phyloP scores from a whole-genome alignment of 352 stramenopile genomes.

The Phytopythium kandeliae region DNA sequence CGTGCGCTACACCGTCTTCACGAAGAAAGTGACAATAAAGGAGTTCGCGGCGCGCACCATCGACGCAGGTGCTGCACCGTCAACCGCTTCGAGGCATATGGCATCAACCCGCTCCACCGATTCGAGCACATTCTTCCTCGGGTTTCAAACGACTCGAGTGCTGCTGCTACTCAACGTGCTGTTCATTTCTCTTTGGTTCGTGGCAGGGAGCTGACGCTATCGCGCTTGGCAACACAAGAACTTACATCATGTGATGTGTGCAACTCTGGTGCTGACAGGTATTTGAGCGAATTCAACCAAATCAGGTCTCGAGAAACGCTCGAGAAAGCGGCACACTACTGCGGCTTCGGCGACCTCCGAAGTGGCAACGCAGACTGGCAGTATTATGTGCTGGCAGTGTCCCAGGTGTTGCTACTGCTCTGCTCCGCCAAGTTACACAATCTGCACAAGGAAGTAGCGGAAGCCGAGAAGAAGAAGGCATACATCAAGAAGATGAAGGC shows the following conservation, averaged over 20 bases:
- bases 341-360: slow-evolving; percentile 56
- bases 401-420: slow-evolving; percentile 57
- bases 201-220: neutral
- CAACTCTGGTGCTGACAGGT: neutral
- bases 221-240: no score
- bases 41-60: slow-evolving; percentile 29
- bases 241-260: no score
- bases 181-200: slow-evolving; percentile 48
- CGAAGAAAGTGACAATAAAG: slow-evolving; percentile 51
- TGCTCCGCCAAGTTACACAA: slow-evolving; percentile 59
- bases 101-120: neutral
- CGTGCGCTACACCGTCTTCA: slow-evolving; percentile 62
- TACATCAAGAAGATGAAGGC: slow-evolving; percentile 5
- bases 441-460: slow-evolving; percentile 24
- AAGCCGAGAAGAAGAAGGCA: slow-evolving; percentile 1
- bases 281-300: slow-evolving; percentile 7
- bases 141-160: slow-evolving; percentile 24
- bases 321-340: slow-evolving; percentile 39
- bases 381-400: slow-evolving; percentile 61
- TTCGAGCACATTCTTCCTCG: slow-evolving; percentile 34
- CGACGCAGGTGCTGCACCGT: slow-evolving; percentile 1
- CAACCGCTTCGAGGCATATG: slow-evolving; percentile 12
- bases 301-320: slow-evolving; percentile 11
- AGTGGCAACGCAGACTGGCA: slow-evolving; percentile 34
- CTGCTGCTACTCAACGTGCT: slow-evolving; percentile 39